Conservation (phyloP, 768 basidiomycete species). For the Tylopilus plumbeoviolaceoides region DNA sequence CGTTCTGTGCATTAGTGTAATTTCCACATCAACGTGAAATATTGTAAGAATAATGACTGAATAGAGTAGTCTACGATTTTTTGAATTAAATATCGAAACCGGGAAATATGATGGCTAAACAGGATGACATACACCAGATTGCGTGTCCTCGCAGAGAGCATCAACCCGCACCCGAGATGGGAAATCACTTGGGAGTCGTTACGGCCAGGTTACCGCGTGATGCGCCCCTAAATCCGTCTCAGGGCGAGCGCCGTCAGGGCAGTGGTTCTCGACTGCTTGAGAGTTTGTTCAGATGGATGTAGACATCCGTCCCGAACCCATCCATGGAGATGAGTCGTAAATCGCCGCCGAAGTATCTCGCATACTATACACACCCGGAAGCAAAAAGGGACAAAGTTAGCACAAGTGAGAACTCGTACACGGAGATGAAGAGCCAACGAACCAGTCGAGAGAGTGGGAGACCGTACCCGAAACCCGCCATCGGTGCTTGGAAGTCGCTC, state of each 20-base stretch:
- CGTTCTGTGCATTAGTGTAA: no score
- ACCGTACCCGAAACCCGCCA: slow-evolving; percentile 98
- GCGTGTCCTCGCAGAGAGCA: no score
- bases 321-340: slow-evolving; percentile 96
- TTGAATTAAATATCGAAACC: not conserved
- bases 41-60: not conserved
- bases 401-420: slow-evolving; percentile 52
- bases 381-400: slow-evolving; percentile 2
- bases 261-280: slow-evolving; percentile 43
- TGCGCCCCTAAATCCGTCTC: not conserved
- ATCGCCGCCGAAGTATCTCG: slow-evolving; percentile 93
- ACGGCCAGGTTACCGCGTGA: not conserved
- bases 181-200: not conserved
- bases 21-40: not conserved
- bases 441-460: slow-evolving; percentile 89
- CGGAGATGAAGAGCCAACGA: slow-evolving; percentile 44
- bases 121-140: slow-evolving; percentile 8
- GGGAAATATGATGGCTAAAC: not conserved
- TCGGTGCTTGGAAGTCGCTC: slow-evolving; percentile 94
- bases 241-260: slow-evolving; percentile 11
- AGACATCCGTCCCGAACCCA: slow-evolving; percentile 94
- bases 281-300: slow-evolving; percentile 85
- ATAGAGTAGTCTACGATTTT: slow-evolving; percentile 4
- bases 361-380: slow-evolving; percentile 52
- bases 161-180: not conserved